Conservation (phyloP, 257 asterid genomes). For the Primulina tabacum region DNA sequence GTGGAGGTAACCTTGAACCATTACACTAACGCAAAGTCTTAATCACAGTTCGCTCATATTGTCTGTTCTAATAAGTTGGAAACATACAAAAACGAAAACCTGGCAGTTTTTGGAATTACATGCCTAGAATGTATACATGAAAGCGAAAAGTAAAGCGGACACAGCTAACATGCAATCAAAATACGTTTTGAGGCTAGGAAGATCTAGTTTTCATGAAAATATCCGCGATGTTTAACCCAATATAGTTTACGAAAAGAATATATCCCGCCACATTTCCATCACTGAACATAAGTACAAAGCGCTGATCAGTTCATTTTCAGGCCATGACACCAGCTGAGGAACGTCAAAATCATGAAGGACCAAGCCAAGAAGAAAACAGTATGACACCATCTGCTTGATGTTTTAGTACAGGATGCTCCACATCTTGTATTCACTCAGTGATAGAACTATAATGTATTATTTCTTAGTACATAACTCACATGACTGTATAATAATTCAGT, state of each 20-base stretch:
- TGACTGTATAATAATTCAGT: conserved; percentile 39
- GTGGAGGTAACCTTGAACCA: conserved; percentile 49
- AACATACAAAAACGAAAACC: no score
- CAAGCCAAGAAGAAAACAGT: conserved; percentile 42
- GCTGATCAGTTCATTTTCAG: conserved; percentile 37
- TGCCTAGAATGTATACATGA: neutral
- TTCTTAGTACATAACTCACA: conserved; percentile 15
- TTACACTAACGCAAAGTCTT: conserved; percentile 19
- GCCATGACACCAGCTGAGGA: conserved; percentile 34
- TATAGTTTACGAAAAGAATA: neutral
- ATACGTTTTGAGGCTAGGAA: neutral
- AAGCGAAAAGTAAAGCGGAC: neutral
- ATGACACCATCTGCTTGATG: conserved; percentile 28
- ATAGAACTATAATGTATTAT: neutral
- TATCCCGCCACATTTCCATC: neutral
- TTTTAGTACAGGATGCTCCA: neutral
- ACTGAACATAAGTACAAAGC: conserved; percentile 16
- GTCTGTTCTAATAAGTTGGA: no score
- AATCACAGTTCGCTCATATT: neutral
- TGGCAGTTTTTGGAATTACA: neutral
- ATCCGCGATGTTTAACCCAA: neutral
- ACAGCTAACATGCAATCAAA: neutral
- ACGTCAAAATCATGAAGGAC: conserved; percentile 38
- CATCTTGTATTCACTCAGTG: neutral
- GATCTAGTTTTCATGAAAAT: neutral